Base-by-base conservation (phyloP, 345 rosid genomes). In the Citrus sp. region DNA sequence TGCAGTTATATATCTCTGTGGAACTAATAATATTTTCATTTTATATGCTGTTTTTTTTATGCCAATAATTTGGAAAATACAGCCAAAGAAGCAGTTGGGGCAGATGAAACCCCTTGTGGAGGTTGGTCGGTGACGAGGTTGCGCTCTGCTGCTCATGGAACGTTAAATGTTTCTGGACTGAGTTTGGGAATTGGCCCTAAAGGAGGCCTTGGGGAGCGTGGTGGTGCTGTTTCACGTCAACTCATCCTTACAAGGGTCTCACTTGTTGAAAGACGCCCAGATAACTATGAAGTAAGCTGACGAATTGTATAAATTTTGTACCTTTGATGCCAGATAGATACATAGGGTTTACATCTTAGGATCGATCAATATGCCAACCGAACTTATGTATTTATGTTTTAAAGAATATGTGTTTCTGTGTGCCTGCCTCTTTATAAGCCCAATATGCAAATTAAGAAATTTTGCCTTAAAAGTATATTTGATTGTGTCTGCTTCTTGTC, bases 201-300 rank as follows among this genome's bases (percentile, higher is more conserved):
- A 87, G 99, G 98, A 76, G 98, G 98, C 69, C 92, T 94, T 81
- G 99, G 99, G 79, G 98, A 94, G 77, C 94, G 89, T 85, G 99
- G 99, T 77, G 99, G 92, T 92, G 88, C 97, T 74, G 89, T 94
- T 32, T 85, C 93, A 78, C 94, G 92, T 66, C 98, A 94, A 80
- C 92, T 96, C 72, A 90, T 92, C 81, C 91, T 96, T 80, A 91
- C 99, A 30, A 91, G 88, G 88, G 89, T 79, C 80, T 96, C 99
- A n/a, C 91, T 96, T 77, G 91, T 94, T 71, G 98, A 96, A 89
- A 94, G 99, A 79, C 95, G 98, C 12, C 94, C 91, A 16, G 95
- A 91, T 87, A 96, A 96, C 93, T 96, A 94, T 89, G 99, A 96
- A 92, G 99, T 96, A 94, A 92, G 99, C 85, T 84, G 86, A 80